These are phyloP conservation scores for Royoungia palumana DNA, from an alignment of 768 basidiomycete species.

Conservation along the genomic window DNA sequence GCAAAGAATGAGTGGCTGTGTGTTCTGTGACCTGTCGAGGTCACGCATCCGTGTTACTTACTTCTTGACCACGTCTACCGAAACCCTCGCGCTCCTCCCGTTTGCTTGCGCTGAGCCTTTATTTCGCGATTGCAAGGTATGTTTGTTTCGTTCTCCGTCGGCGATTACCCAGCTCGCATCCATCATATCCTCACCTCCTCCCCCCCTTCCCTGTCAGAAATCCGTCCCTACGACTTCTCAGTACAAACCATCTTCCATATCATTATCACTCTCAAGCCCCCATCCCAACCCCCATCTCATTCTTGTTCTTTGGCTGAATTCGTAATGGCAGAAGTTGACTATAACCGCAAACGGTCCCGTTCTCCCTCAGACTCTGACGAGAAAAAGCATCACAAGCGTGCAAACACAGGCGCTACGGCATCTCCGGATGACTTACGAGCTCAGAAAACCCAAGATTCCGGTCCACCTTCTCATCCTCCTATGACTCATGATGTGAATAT, in stretches of 20 bases:
- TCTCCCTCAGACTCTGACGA: conserved; percentile 80
- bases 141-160: conserved; percentile 28
- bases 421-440: conserved; percentile 59
- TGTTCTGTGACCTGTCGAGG: conserved; percentile 17
- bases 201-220: conserved; percentile 52
- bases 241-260: conserved; percentile 37
- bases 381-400: conserved; percentile 77
- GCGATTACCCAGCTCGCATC: conserved; percentile 53
- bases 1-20: conserved; percentile 17
- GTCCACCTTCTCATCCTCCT: conserved; percentile 37
- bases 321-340: conserved; percentile 85
- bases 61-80: conserved; percentile 5
- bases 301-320: conserved; percentile 48
- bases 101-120: not conserved
- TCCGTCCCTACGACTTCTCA: conserved; percentile 35
- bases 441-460: conserved; percentile 45
- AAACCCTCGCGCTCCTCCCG: conserved; percentile 3
- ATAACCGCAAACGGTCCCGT: conserved; percentile 81
- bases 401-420: conserved; percentile 71
- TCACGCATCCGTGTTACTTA: not conserved
- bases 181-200: conserved; percentile 55
- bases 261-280: conserved; percentile 44
- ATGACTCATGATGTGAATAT: conserved; percentile 60
- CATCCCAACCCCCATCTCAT: conserved; percentile 39
- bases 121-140: conserved; percentile 30